phyloP scores from a whole-genome alignment of 139 green algal genomes.

The Klebsormidium nitens region DNA sequence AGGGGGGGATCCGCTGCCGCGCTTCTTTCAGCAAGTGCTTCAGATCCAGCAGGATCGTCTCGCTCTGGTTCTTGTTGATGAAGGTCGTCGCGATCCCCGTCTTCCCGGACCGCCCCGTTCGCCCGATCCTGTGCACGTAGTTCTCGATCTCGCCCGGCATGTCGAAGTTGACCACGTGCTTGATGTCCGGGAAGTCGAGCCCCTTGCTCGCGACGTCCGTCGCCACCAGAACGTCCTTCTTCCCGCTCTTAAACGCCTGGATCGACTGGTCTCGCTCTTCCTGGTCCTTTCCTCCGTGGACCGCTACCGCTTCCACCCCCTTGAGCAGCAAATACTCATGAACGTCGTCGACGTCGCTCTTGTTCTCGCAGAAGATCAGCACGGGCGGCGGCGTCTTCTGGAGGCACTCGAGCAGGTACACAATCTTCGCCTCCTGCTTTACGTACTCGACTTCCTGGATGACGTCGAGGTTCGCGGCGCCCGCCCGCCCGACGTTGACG shows the following conservation, averaged over 20 bases:
- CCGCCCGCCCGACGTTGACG: constrained; percentile 85
- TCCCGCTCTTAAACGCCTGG: constrained; percentile 76
- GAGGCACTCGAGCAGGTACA: constrained; percentile 90
- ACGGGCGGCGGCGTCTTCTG: constrained; percentile 97
- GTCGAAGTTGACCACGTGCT: constrained; percentile 99
- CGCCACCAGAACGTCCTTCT: constrained; percentile 93
- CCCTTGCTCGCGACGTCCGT: constrained; percentile 94
- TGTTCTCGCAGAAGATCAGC: constrained; percentile 97
- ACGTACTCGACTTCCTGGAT: constrained; percentile 97
- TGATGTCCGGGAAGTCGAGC: constrained; percentile 76
- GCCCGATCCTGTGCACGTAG: constrained; percentile 81
- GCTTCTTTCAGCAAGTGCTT: constrained; percentile 96
- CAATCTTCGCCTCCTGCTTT: constrained; percentile 93
- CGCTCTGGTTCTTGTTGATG: constrained; percentile 88
- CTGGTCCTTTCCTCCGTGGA: constrained; percentile 96
- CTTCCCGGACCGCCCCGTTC: constrained; percentile 85
- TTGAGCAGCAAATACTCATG: constrained; percentile 78
- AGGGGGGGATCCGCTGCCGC: constrained; percentile 67
- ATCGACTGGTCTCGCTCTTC: constrained; percentile 81
- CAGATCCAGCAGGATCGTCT: constrained; percentile 93
- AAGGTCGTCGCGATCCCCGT: constrained; percentile 97
- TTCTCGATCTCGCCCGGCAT: constrained; percentile 99
- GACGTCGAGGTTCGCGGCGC: constrained; percentile 93
- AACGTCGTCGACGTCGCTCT: constrained; percentile 91
- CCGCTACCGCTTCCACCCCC: constrained; percentile 91